Evolutionary conservation across 2,329 filamentous ascomycete genomes (phyloP).

Genomic region (Neurospora sp.): DNA sequence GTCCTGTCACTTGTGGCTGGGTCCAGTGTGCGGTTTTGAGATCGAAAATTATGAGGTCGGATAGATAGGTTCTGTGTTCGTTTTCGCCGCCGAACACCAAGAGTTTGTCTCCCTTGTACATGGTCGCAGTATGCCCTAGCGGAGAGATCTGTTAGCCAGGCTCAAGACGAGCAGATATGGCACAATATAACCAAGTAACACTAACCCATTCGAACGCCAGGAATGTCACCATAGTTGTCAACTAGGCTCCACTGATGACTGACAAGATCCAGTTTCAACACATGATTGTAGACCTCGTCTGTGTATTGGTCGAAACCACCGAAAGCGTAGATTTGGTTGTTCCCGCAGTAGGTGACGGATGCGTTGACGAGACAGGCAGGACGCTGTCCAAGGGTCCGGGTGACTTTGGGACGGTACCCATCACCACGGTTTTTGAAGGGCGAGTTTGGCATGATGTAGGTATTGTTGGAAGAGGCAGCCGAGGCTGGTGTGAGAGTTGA

Average conservation of each 20-base stretch:
- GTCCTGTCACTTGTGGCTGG: constrained; percentile 76
- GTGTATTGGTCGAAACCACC: constrained; percentile 98
- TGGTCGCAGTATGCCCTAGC: constrained; percentile 80
- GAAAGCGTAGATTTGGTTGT: constrained; percentile 96
- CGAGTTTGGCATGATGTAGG: constrained; percentile 85
- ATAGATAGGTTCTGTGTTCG: constrained; percentile 90
- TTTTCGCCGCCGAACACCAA: constrained; percentile 97
- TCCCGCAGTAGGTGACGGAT: constrained; percentile 96
- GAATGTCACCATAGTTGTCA: constrained; percentile 97
- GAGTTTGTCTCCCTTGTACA: constrained; percentile 92
- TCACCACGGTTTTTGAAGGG: constrained; percentile 62
- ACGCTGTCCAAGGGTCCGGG: constrained; percentile 64
- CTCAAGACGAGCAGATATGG: not conserved
- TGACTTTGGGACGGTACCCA: constrained; percentile 76
- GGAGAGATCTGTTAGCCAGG: constrained; percentile 7
- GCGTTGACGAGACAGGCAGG: constrained; percentile 96
- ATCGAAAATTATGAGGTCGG: constrained; percentile 92
- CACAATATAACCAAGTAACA: constrained; percentile 3
- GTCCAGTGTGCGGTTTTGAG: constrained; percentile 92
- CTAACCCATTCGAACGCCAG: constrained; percentile 90
- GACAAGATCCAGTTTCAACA: constrained; percentile 75
- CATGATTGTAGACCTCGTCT: constrained; percentile 98
- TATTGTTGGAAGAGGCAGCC: constrained; percentile 55
- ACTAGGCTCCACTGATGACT: constrained; percentile 91
- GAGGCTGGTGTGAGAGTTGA: constrained; percentile 33